Conservation (phyloP, 2,329 filamentous ascomycete species). For the Pseudopyricularia cyperi region DNA sequence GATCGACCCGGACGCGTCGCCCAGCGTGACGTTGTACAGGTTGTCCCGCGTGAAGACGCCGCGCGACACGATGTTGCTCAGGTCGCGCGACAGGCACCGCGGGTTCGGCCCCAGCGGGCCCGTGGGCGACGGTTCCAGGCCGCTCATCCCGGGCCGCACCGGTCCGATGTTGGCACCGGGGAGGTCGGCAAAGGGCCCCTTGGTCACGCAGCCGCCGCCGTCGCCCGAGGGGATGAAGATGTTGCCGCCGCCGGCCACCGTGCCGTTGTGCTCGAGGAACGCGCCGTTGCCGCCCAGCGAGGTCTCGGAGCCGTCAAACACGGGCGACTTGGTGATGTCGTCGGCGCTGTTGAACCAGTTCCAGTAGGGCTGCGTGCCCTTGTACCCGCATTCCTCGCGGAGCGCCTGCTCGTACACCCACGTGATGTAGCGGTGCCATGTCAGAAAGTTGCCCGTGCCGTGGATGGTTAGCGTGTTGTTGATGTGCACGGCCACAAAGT, state of each 20-base stretch:
- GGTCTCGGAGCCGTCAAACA: conserved; percentile 27
- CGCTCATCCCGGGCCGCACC: too few species aligned
- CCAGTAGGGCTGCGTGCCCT: conserved; percentile 22
- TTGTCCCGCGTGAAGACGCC: conserved; percentile 10
- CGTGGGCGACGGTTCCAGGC: conserved; percentile 15
- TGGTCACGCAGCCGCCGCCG: conserved; percentile 15
- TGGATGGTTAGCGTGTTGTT: conserved; percentile 19
- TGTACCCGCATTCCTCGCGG: conserved; percentile 20
- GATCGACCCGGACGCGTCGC: conserved; percentile 5
- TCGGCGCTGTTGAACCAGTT: conserved; percentile 20
- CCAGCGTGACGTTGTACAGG: conserved; percentile 8
- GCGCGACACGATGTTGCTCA: conserved; percentile 8
- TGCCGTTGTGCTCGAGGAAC: conserved; percentile 13
- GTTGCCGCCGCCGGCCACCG: conserved; percentile 5
- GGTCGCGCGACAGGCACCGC: conserved; percentile 20
- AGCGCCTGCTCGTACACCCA: conserved; percentile 18
- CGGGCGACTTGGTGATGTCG: conserved; percentile 18
- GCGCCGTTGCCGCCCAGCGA: conserved; percentile 28
- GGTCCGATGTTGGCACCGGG: too few species aligned
- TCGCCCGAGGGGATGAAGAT: conserved; percentile 14
- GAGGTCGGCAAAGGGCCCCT: conserved; percentile 16
- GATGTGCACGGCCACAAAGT: conserved; percentile 25
- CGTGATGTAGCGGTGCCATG: conserved; percentile 18
- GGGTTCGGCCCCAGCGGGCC: conserved; percentile 18
- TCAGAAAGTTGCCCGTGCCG: conserved; percentile 11